Percentiles rank a stretch among this genome's conserved stretches.
Evolutionary conservation across 106 monocot genomes (phyloP).

Genomic region (Apostasia ramifera): DNA sequence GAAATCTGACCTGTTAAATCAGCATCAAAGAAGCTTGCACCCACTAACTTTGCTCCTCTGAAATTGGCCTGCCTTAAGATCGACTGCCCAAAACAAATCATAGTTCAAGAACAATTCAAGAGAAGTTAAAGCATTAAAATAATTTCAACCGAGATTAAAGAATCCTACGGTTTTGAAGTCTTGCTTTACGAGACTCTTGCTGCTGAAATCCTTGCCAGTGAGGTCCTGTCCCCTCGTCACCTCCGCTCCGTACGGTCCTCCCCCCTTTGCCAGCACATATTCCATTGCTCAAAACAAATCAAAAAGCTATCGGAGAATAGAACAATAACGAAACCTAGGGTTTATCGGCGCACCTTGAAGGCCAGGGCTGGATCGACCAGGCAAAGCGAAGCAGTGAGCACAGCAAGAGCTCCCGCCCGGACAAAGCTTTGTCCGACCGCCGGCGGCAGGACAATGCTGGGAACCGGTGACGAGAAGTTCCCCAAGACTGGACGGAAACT

Average conservation of each 20-base stretch:
- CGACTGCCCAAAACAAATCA: slow-evolving; percentile 37
- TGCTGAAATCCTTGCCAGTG: slow-evolving; percentile 91
- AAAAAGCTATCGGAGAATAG: background rate
- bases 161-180: slow-evolving; percentile 84
- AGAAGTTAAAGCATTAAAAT: background rate
- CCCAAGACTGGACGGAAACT: background rate
- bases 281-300: background rate
- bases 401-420: slow-evolving; percentile 9
- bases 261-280: slow-evolving; percentile 31
- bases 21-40: slow-evolving; percentile 96
- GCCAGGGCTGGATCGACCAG: slow-evolving; percentile 63
- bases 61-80: slow-evolving; percentile 92
- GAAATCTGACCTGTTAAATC: slow-evolving; percentile 66
- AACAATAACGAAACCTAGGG: background rate
- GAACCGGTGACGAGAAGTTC: background rate
- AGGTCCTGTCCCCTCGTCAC: slow-evolving; percentile 96
- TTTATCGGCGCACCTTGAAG: slow-evolving; percentile 34
- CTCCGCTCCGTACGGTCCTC: slow-evolving; percentile 74
- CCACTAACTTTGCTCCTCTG: slow-evolving; percentile 84
- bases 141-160: background rate
- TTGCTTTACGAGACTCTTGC: slow-evolving; percentile 76
- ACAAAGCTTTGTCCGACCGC: slow-evolving; percentile 6
- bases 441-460: background rate
- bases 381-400: slow-evolving; percentile 45
- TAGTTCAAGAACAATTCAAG: background rate